A percentile compares a stretch with the other conserved stretches of the same genome.
phyloP scores from a whole-genome alignment of 176 grass and related monocot genomes.

The Ananas comosus region DNA sequence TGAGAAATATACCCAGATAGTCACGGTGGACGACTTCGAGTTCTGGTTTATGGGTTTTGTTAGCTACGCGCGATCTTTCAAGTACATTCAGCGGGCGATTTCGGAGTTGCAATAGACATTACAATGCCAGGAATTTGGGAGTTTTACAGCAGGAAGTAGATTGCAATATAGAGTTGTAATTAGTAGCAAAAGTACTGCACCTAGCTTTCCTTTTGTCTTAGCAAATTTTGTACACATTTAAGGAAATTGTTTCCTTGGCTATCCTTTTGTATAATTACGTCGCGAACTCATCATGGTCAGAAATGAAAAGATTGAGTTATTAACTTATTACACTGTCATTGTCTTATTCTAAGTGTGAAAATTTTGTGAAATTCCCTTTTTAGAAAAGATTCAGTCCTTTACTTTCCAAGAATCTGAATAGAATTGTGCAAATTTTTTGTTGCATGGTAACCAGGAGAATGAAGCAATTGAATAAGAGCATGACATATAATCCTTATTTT shows the following conservation, averaged over 20 bases:
- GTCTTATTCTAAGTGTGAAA: too few species aligned
- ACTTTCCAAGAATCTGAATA: too few species aligned
- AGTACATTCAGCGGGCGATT: conserved; percentile 37
- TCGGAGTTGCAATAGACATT: conserved; percentile 29
- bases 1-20: conserved; percentile 73
- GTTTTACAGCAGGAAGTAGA: conserved; percentile 26
- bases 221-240: neutral
- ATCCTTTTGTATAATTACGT: neutral
- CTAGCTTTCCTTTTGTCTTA: neutral
- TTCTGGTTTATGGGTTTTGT: conserved; percentile 94
- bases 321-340: neutral
- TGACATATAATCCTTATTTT: too few species aligned
- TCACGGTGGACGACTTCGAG: conserved; percentile 69
- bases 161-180: neutral
- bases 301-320: neutral
- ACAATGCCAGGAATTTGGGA: conserved; percentile 18
- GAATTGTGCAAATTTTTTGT: too few species aligned
- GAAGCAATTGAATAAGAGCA: too few species aligned
- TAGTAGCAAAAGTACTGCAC: neutral
- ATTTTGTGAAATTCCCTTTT: too few species aligned
- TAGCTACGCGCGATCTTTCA: conserved; percentile 50
- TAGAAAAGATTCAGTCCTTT: too few species aligned
- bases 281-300: neutral
- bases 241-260: neutral
- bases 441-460: too few species aligned